A percentile compares a stretch with the other conserved stretches of the same genome.
phyloP scores from a whole-genome alignment of 306 rosid species.

The Spatholobus suberectus region DNA sequence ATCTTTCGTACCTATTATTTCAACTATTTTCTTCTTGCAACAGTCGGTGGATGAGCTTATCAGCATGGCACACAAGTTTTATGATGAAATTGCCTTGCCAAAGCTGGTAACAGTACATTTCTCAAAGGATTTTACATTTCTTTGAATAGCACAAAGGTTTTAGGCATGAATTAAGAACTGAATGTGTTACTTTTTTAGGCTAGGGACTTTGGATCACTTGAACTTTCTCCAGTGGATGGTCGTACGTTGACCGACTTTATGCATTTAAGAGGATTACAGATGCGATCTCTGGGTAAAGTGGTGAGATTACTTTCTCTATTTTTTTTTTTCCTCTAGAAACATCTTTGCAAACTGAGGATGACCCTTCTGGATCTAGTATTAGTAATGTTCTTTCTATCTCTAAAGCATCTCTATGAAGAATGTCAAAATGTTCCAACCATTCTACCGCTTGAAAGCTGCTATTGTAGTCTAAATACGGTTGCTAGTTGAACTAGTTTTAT shows the following conservation, averaged over 20 bases:
- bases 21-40: slow-evolving; percentile 42
- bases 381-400: slow-evolving; percentile 19
- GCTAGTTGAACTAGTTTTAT: not conserved
- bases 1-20: slow-evolving; percentile 32
- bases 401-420: not conserved
- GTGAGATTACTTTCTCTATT: slow-evolving; percentile 56
- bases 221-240: slow-evolving; percentile 99
- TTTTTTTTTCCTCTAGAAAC: not conserved
- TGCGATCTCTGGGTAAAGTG: slow-evolving; percentile 91
- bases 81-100: slow-evolving; percentile 89
- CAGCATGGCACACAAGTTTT: slow-evolving; percentile 74
- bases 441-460: not conserved
- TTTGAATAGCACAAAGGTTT: slow-evolving; percentile 10
- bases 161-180: slow-evolving; percentile 42
- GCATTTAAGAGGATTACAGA: slow-evolving; percentile 93
- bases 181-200: slow-evolving; percentile 59
- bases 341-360: slow-evolving; percentile 9
- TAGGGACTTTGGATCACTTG: slow-evolving; percentile 92
- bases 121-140: not conserved
- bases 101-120: slow-evolving; percentile 74
- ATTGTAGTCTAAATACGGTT: not conserved
- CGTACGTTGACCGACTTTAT: slow-evolving; percentile 96
- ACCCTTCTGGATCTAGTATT: not conserved
- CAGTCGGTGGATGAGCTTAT: slow-evolving; percentile 87
- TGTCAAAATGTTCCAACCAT: not conserved